Evolutionary conservation across 805 yeast genomes (phyloP).

Genomic region (Saccharomycopsis fodiens): DNA sequence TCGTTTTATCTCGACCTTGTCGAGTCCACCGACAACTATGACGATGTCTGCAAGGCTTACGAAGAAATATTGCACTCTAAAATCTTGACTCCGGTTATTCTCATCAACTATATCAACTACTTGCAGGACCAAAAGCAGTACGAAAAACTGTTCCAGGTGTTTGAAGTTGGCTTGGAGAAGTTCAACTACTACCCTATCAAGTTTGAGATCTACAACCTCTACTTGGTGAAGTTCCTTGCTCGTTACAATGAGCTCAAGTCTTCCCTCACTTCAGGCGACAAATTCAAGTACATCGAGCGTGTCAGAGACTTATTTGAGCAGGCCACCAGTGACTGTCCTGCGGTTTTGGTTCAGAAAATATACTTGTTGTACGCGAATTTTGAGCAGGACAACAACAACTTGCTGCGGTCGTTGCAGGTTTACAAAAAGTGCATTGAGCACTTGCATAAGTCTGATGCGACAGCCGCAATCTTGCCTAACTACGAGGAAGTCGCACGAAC

Average conservation of each 20-base stretch:
- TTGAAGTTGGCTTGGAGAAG: conserved; percentile 57
- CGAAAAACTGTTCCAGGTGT: conserved; percentile 49
- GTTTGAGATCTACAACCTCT: conserved; percentile 66
- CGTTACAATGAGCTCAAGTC: conserved; percentile 9
- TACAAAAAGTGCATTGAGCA: conserved; percentile 43
- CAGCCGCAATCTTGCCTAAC: neutral
- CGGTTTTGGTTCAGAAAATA: conserved; percentile 39
- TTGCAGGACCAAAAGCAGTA: conserved; percentile 39
- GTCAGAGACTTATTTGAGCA: conserved; percentile 71
- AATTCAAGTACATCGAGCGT: conserved; percentile 36
- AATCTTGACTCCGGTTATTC: conserved; percentile 59
- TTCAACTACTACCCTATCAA: conserved; percentile 52
- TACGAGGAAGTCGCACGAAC: conserved; percentile 8
- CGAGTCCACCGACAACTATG: conserved; percentile 45
- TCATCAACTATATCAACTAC: conserved; percentile 60
- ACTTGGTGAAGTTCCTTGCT: conserved; percentile 44
- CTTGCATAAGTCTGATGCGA: conserved; percentile 6
- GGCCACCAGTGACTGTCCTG: conserved; percentile 46
- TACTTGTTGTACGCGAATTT: conserved; percentile 50
- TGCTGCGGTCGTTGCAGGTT: conserved; percentile 41
- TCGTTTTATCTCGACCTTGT: conserved; percentile 60
- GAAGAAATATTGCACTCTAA: conserved; percentile 49
- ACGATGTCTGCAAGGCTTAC: conserved; percentile 35
- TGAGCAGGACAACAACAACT: conserved; percentile 50
- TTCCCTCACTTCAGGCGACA: conserved; percentile 25